Evolutionary conservation across 345 rosid species (phyloP), one percentile per base, ranked within the genome.

Genomic region (Lepidium didymum): DNA sequence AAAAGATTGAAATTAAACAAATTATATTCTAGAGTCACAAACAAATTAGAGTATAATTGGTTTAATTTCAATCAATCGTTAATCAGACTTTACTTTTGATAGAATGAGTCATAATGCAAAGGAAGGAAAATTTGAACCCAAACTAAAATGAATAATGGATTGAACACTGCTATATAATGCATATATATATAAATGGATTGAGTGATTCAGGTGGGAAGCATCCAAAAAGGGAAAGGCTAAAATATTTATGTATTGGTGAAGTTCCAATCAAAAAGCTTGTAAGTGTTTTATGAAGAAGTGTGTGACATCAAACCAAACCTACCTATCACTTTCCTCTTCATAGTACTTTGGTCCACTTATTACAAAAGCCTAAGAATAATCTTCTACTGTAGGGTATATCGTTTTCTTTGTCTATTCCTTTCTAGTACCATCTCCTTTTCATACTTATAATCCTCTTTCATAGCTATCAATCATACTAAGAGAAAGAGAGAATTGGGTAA

Each of bases 221-320:
- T 60, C 60, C 61, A 51, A 73, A 65, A 51, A 42, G 7, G 67
- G 65, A 64, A 58, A 73, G 47, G 47, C 56, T n/a, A 49, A 46
- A 45, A 31, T 45, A 11, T 3, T 43, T 43, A 13, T 38, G 25
- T 36, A n/a, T 14, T 63, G 56, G 67, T 69, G 67, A 61, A 64
- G 62, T 75, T 64, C 56, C 75, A 64, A 76, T 70, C 69, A 70
- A 67, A 33, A 43, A 65, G 67, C 65, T 66, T 73, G 51, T 12
- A 56, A 58, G 75, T 64, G 71, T 69, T 70, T 43, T 37, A 34
- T 43, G 73, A 50, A 50, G 73, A 67, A 44, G 31, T 51, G 41
- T 60, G 37, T 75, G 76, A 57, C 67, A 70, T 56, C 72, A 76
- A 70, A 65, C 57, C 61, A 76, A 64, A 70, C 79, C 79, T 57